Evolutionary conservation across 2,329 filamentous ascomycete genomes (phyloP).

Genomic region (Thielaviopsis punctulata): DNA sequence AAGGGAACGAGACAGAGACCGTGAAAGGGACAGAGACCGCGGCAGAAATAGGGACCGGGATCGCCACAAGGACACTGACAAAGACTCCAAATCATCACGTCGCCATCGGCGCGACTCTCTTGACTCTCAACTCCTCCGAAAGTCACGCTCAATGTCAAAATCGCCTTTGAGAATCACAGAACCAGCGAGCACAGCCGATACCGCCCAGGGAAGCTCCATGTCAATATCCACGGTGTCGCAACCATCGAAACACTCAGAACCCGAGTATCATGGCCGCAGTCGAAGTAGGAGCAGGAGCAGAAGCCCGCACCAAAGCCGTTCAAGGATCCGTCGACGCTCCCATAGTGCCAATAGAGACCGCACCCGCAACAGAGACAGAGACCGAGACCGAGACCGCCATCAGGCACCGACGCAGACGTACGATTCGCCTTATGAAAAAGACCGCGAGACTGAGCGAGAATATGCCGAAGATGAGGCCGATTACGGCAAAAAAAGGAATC

Average conservation of each 20-base stretch:
- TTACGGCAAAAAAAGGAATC: conserved; percentile 12
- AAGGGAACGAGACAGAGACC: conserved; percentile 2
- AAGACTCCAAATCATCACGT: conserved; percentile 1
- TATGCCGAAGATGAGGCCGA: conserved; percentile 14
- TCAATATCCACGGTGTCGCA: not conserved
- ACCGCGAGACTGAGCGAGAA: conserved; percentile 15
- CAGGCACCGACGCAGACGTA: no score
- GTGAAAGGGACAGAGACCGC: conserved; percentile 4
- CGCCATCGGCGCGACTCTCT: conserved; percentile 3
- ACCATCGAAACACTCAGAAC: not conserved
- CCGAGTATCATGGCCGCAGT: not conserved
- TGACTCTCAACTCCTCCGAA: not conserved
- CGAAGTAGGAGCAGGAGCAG: conserved; percentile 3
- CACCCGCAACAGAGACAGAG: conserved; percentile 15
- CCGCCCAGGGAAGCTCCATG: not conserved
- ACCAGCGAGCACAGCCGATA: not conserved
- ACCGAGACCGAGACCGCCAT: conserved; percentile 21
- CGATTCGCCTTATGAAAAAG: no score
- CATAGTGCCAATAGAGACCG: conserved; percentile 5
- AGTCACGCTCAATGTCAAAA: conserved; percentile 2
- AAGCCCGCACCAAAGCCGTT: not conserved
- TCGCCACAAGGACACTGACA: not conserved
- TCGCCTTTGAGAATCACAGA: not conserved
- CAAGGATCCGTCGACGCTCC: conserved; percentile 1
- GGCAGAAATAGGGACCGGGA: not conserved